Evolutionary conservation across 2,329 filamentous ascomycete genomes (phyloP), one percentile per base, ranked within the genome.

Genomic region (Torrubiella hemipterigena): DNA sequence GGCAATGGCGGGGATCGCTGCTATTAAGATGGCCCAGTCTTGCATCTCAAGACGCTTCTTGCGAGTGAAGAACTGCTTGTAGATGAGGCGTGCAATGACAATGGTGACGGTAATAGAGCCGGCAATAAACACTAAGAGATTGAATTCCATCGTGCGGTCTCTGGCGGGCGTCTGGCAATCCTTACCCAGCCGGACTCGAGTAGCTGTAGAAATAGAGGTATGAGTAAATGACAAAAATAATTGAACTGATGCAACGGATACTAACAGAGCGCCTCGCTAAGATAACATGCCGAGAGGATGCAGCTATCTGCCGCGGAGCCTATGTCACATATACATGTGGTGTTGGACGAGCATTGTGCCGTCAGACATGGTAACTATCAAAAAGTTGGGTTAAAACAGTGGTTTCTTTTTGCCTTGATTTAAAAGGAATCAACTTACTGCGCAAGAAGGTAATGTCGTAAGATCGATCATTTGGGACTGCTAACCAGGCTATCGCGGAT

Each of bases 31-130:
- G 27, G 48, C 42, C 46, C 50, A 53, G 41, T 61, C 57, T 37
- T 59, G 56, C 6, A 50, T 32, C 6, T 42, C 50, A 6, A 60
- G 47, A 1, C 44, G 39, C 12, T 47, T 32, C 15, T 47, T 52
- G 2, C 44, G 39, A 4, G 45, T 41, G n/a, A 57, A 49, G 14
- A 59, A 45, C n/a, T 54, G 39, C 21, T 47, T 52, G 27, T 48
- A 51, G 3, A 43, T 34, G 6, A 62, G 47, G n/a, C 62, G 61
- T 10, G 54, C 33, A 4, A 50, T 35, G 12, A 62, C 45, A 27
- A 58, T 49, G 24, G 51, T 40, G 13, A 52, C 40, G 1, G 39
- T 19, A 7, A 33, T 8, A 7, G 33, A 35, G 7, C 29, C 29
- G 12, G 33, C 16, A n/a, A 18, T 17, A n/a, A 27, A 16, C 7